Percentiles rank a stretch among this genome's conserved stretches.
Evolutionary conservation across 371 early-diverging fungal species (phyloP).

Genomic region (Blakeslea trispora): DNA sequence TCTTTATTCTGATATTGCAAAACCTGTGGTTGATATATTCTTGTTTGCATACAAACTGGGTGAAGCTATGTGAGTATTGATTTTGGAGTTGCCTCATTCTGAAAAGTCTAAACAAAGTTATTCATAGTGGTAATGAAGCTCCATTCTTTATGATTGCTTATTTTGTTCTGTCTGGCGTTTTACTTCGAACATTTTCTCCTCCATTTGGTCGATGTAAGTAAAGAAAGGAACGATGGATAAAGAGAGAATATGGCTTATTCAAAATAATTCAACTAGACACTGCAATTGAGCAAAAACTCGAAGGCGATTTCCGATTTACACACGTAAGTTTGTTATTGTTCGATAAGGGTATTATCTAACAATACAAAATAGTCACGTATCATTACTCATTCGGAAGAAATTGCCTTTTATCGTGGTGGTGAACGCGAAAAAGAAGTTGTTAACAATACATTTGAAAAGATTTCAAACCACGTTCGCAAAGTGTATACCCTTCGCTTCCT

Average conservation of each 20-base stretch:
- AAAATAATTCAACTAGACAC: no score
- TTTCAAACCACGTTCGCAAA: slow-evolving; percentile 78
- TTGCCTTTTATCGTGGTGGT: slow-evolving; percentile 85
- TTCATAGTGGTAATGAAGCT: slow-evolving; percentile 63
- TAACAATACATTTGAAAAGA: slow-evolving; percentile 68
- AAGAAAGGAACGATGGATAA: no score
- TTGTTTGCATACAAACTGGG: slow-evolving; percentile 84
- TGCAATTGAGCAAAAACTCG: slow-evolving; percentile 76
- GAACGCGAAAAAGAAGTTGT: slow-evolving; percentile 75
- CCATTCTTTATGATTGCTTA: slow-evolving; percentile 82
- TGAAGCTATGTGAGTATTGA: slow-evolving; percentile 70
- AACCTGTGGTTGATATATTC: slow-evolving; percentile 82
- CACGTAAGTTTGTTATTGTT: slow-evolving; percentile 65
- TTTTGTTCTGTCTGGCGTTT: slow-evolving; percentile 73
- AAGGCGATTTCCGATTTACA: slow-evolving; percentile 85
- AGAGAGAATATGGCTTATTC: no score
- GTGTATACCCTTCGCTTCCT: slow-evolving; percentile 77
- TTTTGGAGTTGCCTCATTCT: background rate
- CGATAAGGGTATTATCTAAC: no score
- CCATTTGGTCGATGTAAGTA: slow-evolving; percentile 78
- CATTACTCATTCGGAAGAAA: slow-evolving; percentile 85
- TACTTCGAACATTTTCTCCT: slow-evolving; percentile 80
- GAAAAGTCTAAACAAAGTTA: background rate
- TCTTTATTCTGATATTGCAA: slow-evolving; percentile 81
- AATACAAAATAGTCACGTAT: slow-evolving; percentile 62